Conservation (phyloP, 139 green algal genomes). For the Auxenochlorella protothecoides region DNA sequence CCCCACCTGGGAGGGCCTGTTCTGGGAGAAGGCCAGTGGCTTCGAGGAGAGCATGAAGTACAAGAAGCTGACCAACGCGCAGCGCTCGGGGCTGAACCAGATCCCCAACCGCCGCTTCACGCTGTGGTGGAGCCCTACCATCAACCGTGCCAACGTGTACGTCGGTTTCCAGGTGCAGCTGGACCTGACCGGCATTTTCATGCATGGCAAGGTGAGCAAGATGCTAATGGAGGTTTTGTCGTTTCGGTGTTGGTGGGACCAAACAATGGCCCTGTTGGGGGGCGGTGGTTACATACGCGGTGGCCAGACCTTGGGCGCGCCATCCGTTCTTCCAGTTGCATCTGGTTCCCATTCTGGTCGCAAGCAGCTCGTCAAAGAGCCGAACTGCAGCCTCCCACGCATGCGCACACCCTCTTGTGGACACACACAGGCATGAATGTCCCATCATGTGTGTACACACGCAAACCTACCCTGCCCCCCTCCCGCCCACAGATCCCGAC, state of each 20-base stretch:
- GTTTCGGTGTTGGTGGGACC: no score
- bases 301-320: no score
- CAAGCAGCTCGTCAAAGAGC: no score
- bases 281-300: no score
- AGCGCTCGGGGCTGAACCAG: constrained; percentile 95
- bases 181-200: constrained; percentile 99
- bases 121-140: constrained; percentile 98
- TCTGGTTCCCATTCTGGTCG: no score
- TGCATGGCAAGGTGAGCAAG: constrained; percentile 78
- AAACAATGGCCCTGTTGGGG: no score
- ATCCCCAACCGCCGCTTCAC: constrained; percentile 99
- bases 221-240: no score
- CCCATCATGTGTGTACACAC: no score
- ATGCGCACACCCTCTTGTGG: no score
- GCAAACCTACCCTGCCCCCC: neutral
- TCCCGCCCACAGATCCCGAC: constrained; percentile 72
- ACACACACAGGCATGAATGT: no score
- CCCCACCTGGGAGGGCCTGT: constrained; percentile 99
- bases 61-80: constrained; percentile 99
- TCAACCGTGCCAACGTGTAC: constrained; percentile 99
- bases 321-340: no score
- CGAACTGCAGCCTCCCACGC: no score
- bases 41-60: constrained; percentile 98
- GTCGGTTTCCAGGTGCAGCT: constrained; percentile 99
- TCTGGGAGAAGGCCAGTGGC: constrained; percentile 96